Evolutionary conservation across 768 basidiomycete species (phyloP).

Genomic region (Cystobasidium onofrii): DNA sequence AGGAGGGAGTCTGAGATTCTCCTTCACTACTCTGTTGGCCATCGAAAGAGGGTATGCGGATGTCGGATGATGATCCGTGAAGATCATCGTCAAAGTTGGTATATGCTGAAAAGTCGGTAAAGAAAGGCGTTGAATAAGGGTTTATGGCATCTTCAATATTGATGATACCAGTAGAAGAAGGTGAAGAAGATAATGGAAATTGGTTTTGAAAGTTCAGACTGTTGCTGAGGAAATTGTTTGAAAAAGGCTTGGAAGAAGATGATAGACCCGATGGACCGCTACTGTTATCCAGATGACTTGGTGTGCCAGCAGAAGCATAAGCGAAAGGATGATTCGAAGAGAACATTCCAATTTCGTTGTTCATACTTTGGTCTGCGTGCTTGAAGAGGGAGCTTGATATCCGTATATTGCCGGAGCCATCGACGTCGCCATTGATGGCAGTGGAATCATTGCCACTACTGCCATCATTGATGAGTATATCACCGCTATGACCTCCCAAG

Average conservation of each 20-base stretch:
- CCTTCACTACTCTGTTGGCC: not conserved
- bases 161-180: not conserved
- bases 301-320: not conserved
- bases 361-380: not conserved
- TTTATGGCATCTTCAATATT: not conserved
- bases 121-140: not conserved
- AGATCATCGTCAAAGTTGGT: not conserved
- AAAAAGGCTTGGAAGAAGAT: not conserved
- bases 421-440: not conserved
- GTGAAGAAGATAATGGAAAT: not conserved
- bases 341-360: not conserved
- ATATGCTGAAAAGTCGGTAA: constrained; percentile 1
- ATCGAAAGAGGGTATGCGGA: not conserved
- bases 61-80: not conserved
- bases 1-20: not conserved
- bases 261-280: not conserved
- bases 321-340: not conserved
- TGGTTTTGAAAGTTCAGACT: not conserved
- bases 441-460: not conserved
- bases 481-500: not conserved
- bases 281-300: not conserved
- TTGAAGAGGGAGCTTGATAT: constrained; percentile 1
- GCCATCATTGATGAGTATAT: not conserved
- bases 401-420: not conserved
- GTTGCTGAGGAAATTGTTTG: not conserved